A percentile compares a stretch with the other conserved stretches of the same genome.
phyloP scores from a whole-genome alignment of 495 filamentous ascomycete genomes.

The Pyrenopolyporus hunteri region DNA sequence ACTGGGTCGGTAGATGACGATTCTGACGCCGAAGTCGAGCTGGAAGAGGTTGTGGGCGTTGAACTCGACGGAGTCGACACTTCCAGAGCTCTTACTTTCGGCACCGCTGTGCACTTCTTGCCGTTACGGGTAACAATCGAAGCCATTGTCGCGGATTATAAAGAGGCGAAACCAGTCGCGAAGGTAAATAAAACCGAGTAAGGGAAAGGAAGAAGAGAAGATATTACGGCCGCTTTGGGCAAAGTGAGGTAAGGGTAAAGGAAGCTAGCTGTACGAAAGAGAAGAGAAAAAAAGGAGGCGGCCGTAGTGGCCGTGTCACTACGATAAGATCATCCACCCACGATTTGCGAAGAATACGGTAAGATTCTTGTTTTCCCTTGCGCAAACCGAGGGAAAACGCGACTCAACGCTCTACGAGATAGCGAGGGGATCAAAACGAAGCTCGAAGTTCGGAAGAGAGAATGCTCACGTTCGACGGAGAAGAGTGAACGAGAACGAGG shows the following conservation, averaged over 20 bases:
- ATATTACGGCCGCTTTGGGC: slow-evolving; percentile 27
- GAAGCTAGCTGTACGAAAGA: slow-evolving; percentile 40
- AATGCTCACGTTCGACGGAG: slow-evolving; percentile 16
- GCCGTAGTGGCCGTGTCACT: slow-evolving; percentile 49
- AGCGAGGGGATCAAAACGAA: slow-evolving; percentile 40
- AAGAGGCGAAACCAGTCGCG: slow-evolving; percentile 53
- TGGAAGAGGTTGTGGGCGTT: slow-evolving; percentile 12
- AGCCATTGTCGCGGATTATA: slow-evolving; percentile 44
- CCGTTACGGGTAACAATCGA: slow-evolving; percentile 45
- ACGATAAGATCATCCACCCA: slow-evolving; percentile 51
- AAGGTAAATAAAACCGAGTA: too few species aligned
- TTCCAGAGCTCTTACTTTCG: slow-evolving; percentile 38
- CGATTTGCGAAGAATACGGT: slow-evolving; percentile 14
- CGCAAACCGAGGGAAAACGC: slow-evolving; percentile 28
- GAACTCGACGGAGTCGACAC: slow-evolving; percentile 16
- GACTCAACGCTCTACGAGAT: slow-evolving; percentile 43
- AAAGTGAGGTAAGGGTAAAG: slow-evolving; percentile 39
- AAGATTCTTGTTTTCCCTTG: slow-evolving; percentile 23
- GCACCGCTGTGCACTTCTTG: slow-evolving; percentile 55
- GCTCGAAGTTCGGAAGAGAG: slow-evolving; percentile 42
- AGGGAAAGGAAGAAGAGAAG: slow-evolving; percentile 15
- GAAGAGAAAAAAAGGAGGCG: slow-evolving; percentile 42
- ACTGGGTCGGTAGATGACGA: slow-evolving; percentile 19
- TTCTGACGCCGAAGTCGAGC: slow-evolving; percentile 12
- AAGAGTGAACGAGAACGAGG: slow-evolving; percentile 26